These are phyloP conservation scores for Cokeromyces recurvatus DNA, from an alignment of 371 early-diverging fungal species.

Conservation along the genomic window DNA sequence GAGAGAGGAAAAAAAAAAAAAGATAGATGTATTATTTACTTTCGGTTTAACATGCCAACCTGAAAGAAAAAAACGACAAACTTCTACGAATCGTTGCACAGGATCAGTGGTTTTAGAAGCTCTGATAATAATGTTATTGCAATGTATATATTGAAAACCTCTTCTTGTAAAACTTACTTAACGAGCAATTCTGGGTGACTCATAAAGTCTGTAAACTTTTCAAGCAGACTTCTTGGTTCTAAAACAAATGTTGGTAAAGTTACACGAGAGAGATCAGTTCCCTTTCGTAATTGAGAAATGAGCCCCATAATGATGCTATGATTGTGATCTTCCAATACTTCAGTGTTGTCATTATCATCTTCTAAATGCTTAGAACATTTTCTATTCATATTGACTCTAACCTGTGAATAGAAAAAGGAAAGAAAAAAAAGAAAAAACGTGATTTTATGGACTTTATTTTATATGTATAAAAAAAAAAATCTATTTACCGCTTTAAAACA, in stretches of 20 bases:
- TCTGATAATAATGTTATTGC: constrained; percentile 22
- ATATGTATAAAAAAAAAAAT: background rate
- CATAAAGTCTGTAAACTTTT: constrained; percentile 92
- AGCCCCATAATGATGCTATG: constrained; percentile 79
- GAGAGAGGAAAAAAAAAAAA: background rate
- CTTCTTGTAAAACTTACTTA: constrained; percentile 47
- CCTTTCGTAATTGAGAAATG: constrained; percentile 80
- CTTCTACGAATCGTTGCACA: constrained; percentile 78
- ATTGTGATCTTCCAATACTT: constrained; percentile 82
- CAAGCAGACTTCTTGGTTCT: constrained; percentile 89
- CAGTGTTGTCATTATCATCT: constrained; percentile 42
- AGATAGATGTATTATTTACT: constrained; percentile 32
- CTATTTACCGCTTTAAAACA: too few species aligned
- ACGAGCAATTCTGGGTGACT: constrained; percentile 83
- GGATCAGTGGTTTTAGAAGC: constrained; percentile 71
- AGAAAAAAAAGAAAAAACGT: constrained; percentile 5
- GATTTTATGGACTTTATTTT: too few species aligned
- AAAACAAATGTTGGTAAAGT: constrained; percentile 94
- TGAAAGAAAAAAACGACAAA: constrained; percentile 89
- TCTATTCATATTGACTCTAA: constrained; percentile 2
- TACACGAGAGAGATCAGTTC: constrained; percentile 77
- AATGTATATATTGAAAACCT: background rate
- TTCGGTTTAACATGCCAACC: constrained; percentile 96
- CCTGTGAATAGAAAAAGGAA: background rate
- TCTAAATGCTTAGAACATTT: constrained; percentile 1